These are phyloP conservation scores for Leccinellum rugosiceps DNA, from an alignment of 768 basidiomycete species.

Conservation along the genomic window DNA sequence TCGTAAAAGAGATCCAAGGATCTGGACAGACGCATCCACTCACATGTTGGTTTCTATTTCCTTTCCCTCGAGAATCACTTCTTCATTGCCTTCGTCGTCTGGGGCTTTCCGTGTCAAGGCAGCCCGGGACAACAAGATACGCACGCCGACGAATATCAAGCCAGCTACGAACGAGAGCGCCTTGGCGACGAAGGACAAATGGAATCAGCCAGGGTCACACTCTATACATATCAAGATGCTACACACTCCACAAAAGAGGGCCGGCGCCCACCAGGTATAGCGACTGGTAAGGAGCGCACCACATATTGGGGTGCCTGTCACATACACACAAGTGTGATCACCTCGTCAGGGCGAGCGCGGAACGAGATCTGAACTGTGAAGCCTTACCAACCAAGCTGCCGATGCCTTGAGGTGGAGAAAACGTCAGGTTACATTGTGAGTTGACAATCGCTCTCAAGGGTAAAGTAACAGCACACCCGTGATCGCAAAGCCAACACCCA, in stretches of 20 bases:
- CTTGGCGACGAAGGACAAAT: background rate
- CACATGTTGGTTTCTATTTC: background rate
- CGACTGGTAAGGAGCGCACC: conserved; percentile 49
- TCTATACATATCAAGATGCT: background rate
- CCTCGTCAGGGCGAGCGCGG: background rate
- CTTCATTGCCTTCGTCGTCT: background rate
- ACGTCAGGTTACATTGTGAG: background rate
- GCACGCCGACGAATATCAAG: conserved; percentile 11
- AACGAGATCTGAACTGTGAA: background rate
- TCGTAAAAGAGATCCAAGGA: background rate
- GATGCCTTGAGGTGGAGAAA: conserved; percentile 10
- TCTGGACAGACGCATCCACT: background rate
- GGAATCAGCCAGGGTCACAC: background rate
- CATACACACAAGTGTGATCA: conserved; percentile 11
- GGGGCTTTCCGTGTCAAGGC: too few species aligned
- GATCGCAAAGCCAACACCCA: conserved; percentile 49
- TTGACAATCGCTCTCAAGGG: background rate
- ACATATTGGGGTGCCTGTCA: conserved; percentile 50
- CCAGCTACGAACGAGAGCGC: background rate
- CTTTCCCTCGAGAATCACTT: background rate
- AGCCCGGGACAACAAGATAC: conserved; percentile 1
- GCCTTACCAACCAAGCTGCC: conserved; percentile 22
- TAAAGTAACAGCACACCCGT: conserved; percentile 28
- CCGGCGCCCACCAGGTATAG: conserved; percentile 57
- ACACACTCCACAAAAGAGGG: conserved; percentile 47